These are phyloP conservation scores for Alternaria ventricosa DNA, from an alignment of 2,329 filamentous ascomycete genomes.

Conservation along the genomic window DNA sequence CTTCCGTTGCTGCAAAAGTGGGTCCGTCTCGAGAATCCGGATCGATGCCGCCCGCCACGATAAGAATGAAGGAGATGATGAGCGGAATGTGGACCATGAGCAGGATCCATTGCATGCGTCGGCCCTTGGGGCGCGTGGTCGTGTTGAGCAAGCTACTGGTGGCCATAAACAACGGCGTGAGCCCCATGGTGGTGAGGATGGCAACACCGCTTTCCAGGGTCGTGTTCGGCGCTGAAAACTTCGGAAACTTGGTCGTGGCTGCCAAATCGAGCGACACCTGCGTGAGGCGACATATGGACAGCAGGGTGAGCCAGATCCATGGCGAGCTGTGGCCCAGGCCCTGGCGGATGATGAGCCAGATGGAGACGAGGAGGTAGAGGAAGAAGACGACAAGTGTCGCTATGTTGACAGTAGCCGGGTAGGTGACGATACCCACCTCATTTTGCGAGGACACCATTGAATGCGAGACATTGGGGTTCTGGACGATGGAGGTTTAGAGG, in stretches of 20 bases:
- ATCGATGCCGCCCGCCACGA: slow-evolving; percentile 46
- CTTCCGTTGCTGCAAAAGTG: slow-evolving; percentile 42
- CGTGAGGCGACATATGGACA: slow-evolving; percentile 42
- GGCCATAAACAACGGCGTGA: slow-evolving; percentile 46
- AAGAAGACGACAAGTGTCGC: slow-evolving; percentile 43
- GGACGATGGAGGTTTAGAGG: slow-evolving; percentile 1
- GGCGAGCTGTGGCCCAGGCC: slow-evolving; percentile 43
- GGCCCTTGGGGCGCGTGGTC: slow-evolving; percentile 42
- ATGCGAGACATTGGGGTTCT: slow-evolving; percentile 26
- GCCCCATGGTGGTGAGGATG: slow-evolving; percentile 44
- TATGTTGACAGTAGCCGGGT: slow-evolving; percentile 40
- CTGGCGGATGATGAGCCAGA: slow-evolving; percentile 39
- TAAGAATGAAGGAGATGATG: slow-evolving; percentile 43
- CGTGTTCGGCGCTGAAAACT: slow-evolving; percentile 31
- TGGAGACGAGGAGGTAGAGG: slow-evolving; percentile 36
- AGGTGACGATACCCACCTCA: slow-evolving; percentile 21
- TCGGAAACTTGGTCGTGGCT: slow-evolving; percentile 37
- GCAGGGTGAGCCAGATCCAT: slow-evolving; percentile 43
- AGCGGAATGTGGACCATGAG: slow-evolving; percentile 42
- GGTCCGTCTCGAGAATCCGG: slow-evolving; percentile 39
- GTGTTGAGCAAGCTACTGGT: slow-evolving; percentile 44
- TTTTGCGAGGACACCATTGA: slow-evolving; percentile 23
- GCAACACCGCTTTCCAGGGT: slow-evolving; percentile 41
- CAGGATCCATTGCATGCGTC: slow-evolving; percentile 48
- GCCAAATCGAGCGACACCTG: slow-evolving; percentile 47